phyloP scores from a whole-genome alignment of 2,329 filamentous ascomycete genomes.

The Exophiala aquamarina region DNA sequence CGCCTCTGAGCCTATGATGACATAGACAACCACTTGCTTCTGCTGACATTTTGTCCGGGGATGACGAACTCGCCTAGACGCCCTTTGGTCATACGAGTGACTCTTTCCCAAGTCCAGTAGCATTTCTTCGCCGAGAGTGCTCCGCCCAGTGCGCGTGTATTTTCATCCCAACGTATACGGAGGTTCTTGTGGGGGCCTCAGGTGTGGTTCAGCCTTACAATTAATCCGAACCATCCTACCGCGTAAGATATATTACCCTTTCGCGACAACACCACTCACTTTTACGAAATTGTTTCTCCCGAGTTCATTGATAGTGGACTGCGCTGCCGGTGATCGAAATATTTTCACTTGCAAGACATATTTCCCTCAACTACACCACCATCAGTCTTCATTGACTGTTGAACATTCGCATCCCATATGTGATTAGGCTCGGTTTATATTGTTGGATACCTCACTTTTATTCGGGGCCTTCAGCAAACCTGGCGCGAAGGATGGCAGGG shows the following conservation, averaged over 20 bases:
- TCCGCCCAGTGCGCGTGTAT: constrained; percentile 3
- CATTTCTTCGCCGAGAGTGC: not conserved
- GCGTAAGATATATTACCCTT: constrained; percentile 1
- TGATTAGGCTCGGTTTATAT: not conserved
- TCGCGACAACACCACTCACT: constrained; percentile 4
- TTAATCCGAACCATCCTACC: constrained; percentile 17
- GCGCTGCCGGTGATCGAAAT: no score
- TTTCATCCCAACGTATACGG: not conserved
- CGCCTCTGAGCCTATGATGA: constrained; percentile 9
- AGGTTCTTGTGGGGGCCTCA: constrained; percentile 13
- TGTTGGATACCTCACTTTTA: not conserved
- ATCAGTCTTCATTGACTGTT: no score
- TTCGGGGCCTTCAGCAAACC: not conserved
- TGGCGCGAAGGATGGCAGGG: constrained; percentile 68
- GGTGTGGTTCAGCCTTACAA: constrained; percentile 20
- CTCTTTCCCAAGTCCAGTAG: not conserved
- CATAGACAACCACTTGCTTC: constrained; percentile 7
- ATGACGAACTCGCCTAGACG: constrained; percentile 11
- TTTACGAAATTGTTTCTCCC: no score
- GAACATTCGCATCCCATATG: no score
- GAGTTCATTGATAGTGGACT: no score
- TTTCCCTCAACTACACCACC: no score
- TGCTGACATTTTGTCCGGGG: constrained; percentile 16
- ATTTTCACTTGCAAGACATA: no score
- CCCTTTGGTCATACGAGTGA: constrained; percentile 10